phyloP scores from a whole-genome alignment of 768 basidiomycete species.

The Nidularia pulvinata region DNA sequence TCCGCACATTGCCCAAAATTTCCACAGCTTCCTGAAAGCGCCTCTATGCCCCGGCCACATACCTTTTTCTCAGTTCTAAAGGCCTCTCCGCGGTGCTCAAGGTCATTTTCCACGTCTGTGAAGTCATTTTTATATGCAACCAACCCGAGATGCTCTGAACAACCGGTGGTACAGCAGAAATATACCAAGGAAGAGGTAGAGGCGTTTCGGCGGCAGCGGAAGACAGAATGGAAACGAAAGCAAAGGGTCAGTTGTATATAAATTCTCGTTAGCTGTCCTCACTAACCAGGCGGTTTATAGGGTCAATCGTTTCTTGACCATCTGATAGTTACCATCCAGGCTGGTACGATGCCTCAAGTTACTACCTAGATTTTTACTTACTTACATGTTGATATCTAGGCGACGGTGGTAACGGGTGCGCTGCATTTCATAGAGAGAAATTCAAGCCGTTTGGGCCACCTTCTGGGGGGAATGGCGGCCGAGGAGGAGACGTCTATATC shows the following conservation, averaged over 20 bases:
- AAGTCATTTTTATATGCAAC: constrained; percentile 1
- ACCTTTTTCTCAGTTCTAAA: not conserved
- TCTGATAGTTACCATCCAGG: constrained; percentile 75
- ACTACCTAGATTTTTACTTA: too few relatives aligned
- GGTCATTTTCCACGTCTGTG: not conserved
- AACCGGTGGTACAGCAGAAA: not conserved
- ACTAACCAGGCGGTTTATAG: constrained; percentile 29
- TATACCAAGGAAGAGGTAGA: constrained; percentile 24
- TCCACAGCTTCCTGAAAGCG: not conserved
- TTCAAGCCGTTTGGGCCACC: constrained; percentile 84
- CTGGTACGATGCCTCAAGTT: constrained; percentile 42
- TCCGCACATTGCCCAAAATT: not conserved
- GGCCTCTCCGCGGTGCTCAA: not conserved
- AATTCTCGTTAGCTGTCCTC: not conserved
- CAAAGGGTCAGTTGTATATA: constrained; percentile 50
- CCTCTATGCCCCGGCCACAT: not conserved
- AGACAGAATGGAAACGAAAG: constrained; percentile 76
- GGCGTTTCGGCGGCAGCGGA: constrained; percentile 44
- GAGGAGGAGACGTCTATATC: constrained; percentile 87
- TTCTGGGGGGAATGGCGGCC: constrained; percentile 92
- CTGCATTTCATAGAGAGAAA: constrained; percentile 92
- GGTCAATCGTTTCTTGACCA: constrained; percentile 84
- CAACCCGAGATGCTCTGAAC: not conserved
- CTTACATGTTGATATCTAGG: constrained; percentile 38
- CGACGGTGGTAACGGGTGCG: constrained; percentile 88